phyloP scores from a whole-genome alignment of 148 eudicot species.

The Persicaria tinctoria region DNA sequence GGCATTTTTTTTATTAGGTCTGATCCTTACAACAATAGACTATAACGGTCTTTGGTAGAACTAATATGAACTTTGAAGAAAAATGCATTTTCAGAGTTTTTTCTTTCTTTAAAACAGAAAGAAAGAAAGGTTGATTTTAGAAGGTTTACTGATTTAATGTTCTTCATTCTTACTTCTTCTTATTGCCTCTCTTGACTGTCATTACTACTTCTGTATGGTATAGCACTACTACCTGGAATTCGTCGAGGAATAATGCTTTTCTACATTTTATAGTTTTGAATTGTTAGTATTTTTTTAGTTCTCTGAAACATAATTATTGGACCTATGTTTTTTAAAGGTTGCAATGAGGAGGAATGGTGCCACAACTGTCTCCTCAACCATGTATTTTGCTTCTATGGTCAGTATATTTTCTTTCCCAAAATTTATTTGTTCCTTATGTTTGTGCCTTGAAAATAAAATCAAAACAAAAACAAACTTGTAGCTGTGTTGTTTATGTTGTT shows the following conservation, averaged over 20 bases:
- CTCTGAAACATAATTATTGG: neutral
- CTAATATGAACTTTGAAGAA: neutral
- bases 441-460: neutral
- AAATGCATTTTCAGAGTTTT: neutral
- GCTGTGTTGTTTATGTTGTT: neutral
- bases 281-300: neutral
- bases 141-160: neutral
- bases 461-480: neutral
- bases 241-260: neutral
- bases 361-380: slow-evolving; percentile 94
- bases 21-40: neutral
- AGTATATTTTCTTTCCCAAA: neutral
- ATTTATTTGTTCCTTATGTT: neutral
- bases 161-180: neutral
- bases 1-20: neutral
- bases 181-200: neutral
- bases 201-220: neutral
- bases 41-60: neutral
- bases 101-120: too few species aligned
- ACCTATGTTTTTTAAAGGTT: slow-evolving; percentile 37
- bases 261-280: neutral
- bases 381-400: slow-evolving; percentile 89
- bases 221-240: neutral
- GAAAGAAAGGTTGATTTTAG: neutral
- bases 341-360: slow-evolving; percentile 82